phyloP scores from a whole-genome alignment of 768 basidiomycete genomes.

The Calocera viscosa region DNA sequence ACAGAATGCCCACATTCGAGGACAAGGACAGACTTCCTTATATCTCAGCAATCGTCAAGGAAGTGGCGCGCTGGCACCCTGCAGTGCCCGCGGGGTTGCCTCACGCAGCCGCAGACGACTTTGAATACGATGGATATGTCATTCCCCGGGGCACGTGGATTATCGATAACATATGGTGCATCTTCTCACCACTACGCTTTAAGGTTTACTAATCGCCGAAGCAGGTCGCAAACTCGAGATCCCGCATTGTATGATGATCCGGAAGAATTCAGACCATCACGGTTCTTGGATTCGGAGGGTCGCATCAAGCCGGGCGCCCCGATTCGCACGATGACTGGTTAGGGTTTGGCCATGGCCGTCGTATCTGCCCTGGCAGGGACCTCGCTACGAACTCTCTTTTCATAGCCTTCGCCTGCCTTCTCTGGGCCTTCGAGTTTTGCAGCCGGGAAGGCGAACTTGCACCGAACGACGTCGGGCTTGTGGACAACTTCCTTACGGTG shows the following conservation, averaged over 20 bases:
- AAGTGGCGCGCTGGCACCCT: slow-evolving; percentile 21
- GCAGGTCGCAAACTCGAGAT: background rate
- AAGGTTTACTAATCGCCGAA: background rate
- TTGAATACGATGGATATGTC: background rate
- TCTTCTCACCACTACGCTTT: background rate
- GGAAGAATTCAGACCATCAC: background rate
- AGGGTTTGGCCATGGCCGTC: slow-evolving; percentile 12
- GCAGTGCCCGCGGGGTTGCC: slow-evolving; percentile 31
- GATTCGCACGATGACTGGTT: background rate
- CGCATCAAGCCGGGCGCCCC: background rate
- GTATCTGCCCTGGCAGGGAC: slow-evolving; percentile 12
- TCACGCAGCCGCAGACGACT: slow-evolving; percentile 32
- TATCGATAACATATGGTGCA: background rate
- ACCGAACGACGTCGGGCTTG: background rate
- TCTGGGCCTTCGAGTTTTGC: slow-evolving; percentile 13
- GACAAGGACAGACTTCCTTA: slow-evolving; percentile 26
- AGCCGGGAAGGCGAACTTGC: background rate
- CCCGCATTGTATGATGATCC: background rate
- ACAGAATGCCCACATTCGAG: slow-evolving; percentile 10
- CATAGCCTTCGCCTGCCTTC: slow-evolving; percentile 10
- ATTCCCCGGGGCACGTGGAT: background rate
- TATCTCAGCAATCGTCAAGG: slow-evolving; percentile 27
- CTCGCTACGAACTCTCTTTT: slow-evolving; percentile 9
- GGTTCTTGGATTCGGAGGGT: background rate
- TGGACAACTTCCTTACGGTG: background rate